Base-by-base conservation (phyloP, 345 rosid genomes). In the Ceriops zippeliana region DNA sequence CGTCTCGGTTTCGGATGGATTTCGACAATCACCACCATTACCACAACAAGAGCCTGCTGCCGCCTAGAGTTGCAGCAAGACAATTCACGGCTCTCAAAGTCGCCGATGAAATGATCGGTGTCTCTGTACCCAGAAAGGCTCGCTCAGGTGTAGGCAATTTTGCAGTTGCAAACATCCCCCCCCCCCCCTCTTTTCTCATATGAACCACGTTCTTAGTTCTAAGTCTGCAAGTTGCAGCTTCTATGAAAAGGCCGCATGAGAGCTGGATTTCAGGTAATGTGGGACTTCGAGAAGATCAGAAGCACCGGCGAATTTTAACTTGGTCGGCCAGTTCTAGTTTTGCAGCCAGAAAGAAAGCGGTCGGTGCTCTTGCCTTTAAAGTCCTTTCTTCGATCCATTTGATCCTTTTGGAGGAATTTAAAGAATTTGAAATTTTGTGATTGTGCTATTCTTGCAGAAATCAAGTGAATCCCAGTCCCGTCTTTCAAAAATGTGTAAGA, bases 111-210 rank as follows among this genome's bases (percentile, higher is more conserved):
- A 75, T 83, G 80, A 83, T 86, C 72, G 84, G 83, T 37, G 85
- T 81, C 51, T 61, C 78, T 34, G 82, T 88, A 21, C 93, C 93
- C 10, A 81, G 90, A 67, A 86, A 86, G 70, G 85, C 90, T 75
- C 92, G 90, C 37, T 86, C 92, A 75, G 88, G 85, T 82, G 64
- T 60, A 9, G 1, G 17, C 63, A 30, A 47, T 6, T 56, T 60
- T 15, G 30, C 26, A 6, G 58, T 20, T 53, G 11, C 22, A 5
- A 5, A 22, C 22, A 52, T 52, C 57, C 10, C 57, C 8, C 26
- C 26, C 6, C 11, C 5, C 4, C 34, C 35, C 58, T 21, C 34
- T 34, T 30, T 22, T 2, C 73, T 34, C 63, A 13, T 27, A 9
- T 38, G 13, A 16, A 38, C 13, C 4, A 42, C 17, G 49, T 15